A percentile compares a stretch with the other conserved stretches of the same genome.
Evolutionary conservation across 1,139 yeast species (phyloP).

Genomic region (Nakaseomyces glabratus): DNA sequence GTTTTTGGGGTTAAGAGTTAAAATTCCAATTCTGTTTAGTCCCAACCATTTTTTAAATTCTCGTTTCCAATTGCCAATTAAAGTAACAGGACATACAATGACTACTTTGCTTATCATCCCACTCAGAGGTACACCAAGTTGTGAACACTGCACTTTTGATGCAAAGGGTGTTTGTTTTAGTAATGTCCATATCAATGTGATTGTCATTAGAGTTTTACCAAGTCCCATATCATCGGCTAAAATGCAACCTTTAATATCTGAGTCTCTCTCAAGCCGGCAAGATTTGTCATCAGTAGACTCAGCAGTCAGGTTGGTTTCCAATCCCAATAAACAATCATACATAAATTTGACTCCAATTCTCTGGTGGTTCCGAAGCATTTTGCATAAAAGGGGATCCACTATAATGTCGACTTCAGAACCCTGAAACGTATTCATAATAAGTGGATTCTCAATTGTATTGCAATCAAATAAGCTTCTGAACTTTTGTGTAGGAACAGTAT

Average conservation of each 20-base stretch:
- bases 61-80: slow-evolving; percentile 77
- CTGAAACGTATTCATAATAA: slow-evolving; percentile 39
- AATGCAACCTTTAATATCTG: slow-evolving; percentile 54
- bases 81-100: slow-evolving; percentile 86
- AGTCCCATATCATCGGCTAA: slow-evolving; percentile 97
- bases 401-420: slow-evolving; percentile 46
- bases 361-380: slow-evolving; percentile 70
- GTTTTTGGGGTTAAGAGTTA: slow-evolving; percentile 44
- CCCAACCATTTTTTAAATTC: slow-evolving; percentile 93
- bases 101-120: slow-evolving; percentile 44
- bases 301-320: slow-evolving; percentile 26
- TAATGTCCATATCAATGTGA: slow-evolving; percentile 75
- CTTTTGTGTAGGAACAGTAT: not conserved
- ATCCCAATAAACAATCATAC: slow-evolving; percentile 75
- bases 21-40: slow-evolving; percentile 47
- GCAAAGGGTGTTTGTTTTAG: slow-evolving; percentile 59
- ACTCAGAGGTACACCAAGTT: slow-evolving; percentile 23
- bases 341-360: slow-evolving; percentile 71
- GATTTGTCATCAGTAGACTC: slow-evolving; percentile 13
- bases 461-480: slow-evolving; percentile 33
- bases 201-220: slow-evolving; percentile 87
- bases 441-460: slow-evolving; percentile 32
- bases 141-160: slow-evolving; percentile 22
- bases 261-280: slow-evolving; percentile 33
- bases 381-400: slow-evolving; percentile 57